Base-by-base conservation (phyloP, 2,329 filamentous ascomycete species). In the Scopulariopsis brevicaulis region DNA sequence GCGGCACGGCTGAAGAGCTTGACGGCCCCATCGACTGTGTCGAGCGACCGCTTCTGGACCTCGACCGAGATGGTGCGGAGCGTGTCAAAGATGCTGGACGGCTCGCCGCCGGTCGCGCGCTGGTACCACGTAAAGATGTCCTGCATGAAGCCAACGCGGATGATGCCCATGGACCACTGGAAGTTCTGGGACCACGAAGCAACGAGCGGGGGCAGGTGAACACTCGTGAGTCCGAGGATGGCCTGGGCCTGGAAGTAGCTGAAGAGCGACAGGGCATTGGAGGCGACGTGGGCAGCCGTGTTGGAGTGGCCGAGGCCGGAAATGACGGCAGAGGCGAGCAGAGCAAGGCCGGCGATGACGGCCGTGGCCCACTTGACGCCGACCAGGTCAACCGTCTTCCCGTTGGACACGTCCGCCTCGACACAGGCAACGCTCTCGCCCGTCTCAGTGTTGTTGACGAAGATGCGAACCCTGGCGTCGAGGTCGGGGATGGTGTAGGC, bases 161-260 rank as follows among this genome's bases (percentile, higher is more conserved):
- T 96, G 65, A 97, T 91, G 65, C 93, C 93, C 90, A 97, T 94
- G 67, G 87, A 95, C 93, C 93, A 97, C 69, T 95, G 89, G 75
- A 97, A 96, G 73, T 96, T 93, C 74, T 96, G 92, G 1, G 92
- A 96, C 93, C 93, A 97, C 0, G 92, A 82, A 66, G 89, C 81
- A 57, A 96, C 93, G 61, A 96, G 89, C 0, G 93, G 93, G 11
- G 93, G 93, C 57, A 96, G 81, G 53, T 80, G 78, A 15, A 96
- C 86, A 22, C 87, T 83, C 57, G 86, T 89, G 72, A 96, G 86
- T 62, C 92, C 92, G 65, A 96, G 79, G 71, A 96, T 90, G 28
- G 93, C 92, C 72, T 96, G 92, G 4, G 90, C 85, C 73, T 97
- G 93, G 79, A 96, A 96, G 73, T 94, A 96, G 61, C 87, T 84